Evolutionary conservation across 345 rosid genomes (phyloP).

Genomic region (Camelina neglecta): DNA sequence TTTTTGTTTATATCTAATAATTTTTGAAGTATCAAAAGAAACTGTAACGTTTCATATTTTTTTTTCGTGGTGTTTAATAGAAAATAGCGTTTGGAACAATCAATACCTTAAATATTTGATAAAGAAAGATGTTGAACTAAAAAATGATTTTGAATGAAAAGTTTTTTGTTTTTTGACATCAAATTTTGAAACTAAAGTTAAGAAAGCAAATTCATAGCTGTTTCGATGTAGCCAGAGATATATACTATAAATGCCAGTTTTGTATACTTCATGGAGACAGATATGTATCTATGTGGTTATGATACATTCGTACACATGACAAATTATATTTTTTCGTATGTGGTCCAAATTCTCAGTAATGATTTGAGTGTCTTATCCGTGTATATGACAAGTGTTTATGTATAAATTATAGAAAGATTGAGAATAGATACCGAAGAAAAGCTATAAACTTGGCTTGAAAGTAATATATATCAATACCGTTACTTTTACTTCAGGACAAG

Average conservation of each 20-base stretch:
- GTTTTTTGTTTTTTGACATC: not conserved
- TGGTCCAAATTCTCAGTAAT: slow-evolving; percentile 40
- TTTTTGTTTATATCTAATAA: too few relatives aligned
- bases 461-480: not conserved
- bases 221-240: slow-evolving; percentile 26
- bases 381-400: slow-evolving; percentile 30
- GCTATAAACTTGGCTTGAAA: slow-evolving; percentile 18
- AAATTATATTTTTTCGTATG: slow-evolving; percentile 4
- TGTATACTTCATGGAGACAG: slow-evolving; percentile 21
- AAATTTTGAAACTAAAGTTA: slow-evolving; percentile 1
- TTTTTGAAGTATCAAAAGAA: too few relatives aligned
- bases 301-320: slow-evolving; percentile 38
- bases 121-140: slow-evolving; percentile 10
- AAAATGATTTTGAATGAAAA: slow-evolving; percentile 4
- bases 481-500: slow-evolving; percentile 33
- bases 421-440: not conserved
- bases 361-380: slow-evolving; percentile 32
- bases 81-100: not conserved
- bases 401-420: not conserved
- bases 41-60: not conserved
- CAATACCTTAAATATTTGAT: not conserved
- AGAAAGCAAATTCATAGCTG: slow-evolving; percentile 40
- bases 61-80: not conserved
- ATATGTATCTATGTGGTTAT: slow-evolving; percentile 37
- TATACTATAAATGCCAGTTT: slow-evolving; percentile 28